phyloP scores from a whole-genome alignment of 495 filamentous ascomycete species.

The Ascodesmis nigricans region DNA sequence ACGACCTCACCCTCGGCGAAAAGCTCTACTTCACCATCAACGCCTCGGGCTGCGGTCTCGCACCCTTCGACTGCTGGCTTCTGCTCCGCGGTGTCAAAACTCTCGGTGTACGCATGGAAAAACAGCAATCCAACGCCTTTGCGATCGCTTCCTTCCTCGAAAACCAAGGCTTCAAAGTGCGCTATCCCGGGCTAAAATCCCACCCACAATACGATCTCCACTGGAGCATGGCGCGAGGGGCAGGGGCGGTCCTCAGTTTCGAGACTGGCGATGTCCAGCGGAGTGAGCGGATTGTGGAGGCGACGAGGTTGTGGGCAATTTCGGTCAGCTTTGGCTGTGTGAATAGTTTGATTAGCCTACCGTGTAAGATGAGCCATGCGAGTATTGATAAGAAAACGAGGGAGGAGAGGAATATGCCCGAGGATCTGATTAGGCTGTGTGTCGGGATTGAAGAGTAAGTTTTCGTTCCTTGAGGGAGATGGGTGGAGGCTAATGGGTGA shows the following conservation, averaged over 20 bases:
- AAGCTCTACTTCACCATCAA: slow-evolving; percentile 94
- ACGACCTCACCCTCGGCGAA: slow-evolving; percentile 57
- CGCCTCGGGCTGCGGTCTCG: slow-evolving; percentile 73
- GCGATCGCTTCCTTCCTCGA: slow-evolving; percentile 84
- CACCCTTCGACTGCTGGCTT: slow-evolving; percentile 89
- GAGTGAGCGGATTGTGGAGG: slow-evolving; percentile 83
- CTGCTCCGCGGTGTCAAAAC: slow-evolving; percentile 90
- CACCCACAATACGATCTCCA: slow-evolving; percentile 95
- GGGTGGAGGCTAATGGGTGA: not conserved
- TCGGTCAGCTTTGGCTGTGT: slow-evolving; percentile 95
- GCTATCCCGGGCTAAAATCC: slow-evolving; percentile 78
- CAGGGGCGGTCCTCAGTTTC: slow-evolving; percentile 84
- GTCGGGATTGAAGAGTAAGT: slow-evolving; percentile 75
- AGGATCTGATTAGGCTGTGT: slow-evolving; percentile 86
- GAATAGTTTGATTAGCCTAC: slow-evolving; percentile 97
- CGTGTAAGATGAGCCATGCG: slow-evolving; percentile 96
- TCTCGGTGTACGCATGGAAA: slow-evolving; percentile 91
- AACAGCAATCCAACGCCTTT: slow-evolving; percentile 82
- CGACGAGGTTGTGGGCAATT: slow-evolving; percentile 77
- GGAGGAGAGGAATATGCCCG: slow-evolving; percentile 71
- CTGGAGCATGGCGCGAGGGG: slow-evolving; percentile 79
- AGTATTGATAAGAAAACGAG: slow-evolving; percentile 92
- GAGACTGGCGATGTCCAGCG: slow-evolving; percentile 70
- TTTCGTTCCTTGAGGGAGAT: not conserved
- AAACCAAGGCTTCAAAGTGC: slow-evolving; percentile 72